phyloP scores from a whole-genome alignment of 2,329 filamentous ascomycete genomes.

The Whalleya microplaca region DNA sequence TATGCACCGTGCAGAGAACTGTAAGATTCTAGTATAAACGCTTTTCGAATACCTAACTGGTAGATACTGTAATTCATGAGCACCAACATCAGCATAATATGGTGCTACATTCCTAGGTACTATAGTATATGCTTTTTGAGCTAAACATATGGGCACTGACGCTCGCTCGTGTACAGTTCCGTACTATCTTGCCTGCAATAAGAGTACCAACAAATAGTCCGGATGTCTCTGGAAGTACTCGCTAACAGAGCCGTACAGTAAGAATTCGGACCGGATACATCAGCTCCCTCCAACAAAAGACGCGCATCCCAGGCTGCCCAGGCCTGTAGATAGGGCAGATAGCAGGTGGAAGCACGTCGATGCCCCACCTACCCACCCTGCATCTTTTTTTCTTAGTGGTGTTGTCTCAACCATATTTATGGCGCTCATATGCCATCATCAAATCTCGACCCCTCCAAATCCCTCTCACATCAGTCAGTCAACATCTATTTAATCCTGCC shows the following conservation, averaged over 20 bases:
- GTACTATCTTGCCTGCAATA: too few species aligned
- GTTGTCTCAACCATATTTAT: constrained; percentile 25
- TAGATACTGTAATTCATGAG: not conserved
- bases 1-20: too few species aligned
- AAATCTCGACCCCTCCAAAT: constrained; percentile 20
- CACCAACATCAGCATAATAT: too few species aligned
- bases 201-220: constrained; percentile 1
- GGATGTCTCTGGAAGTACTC: constrained; percentile 19
- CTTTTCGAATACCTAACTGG: too few species aligned
- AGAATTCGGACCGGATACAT: constrained; percentile 20
- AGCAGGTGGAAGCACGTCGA: constrained; percentile 16
- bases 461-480: constrained; percentile 20
- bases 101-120: not conserved
- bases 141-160: too few species aligned
- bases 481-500: constrained; percentile 22
- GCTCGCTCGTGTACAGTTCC: too few species aligned
- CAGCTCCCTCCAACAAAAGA: constrained; percentile 16
- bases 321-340: constrained; percentile 5
- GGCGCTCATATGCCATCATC: constrained; percentile 29
- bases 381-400: constrained; percentile 27
- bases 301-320: constrained; percentile 1
- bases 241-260: constrained; percentile 19
- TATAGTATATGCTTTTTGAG: too few species aligned
- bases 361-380: constrained; percentile 11
- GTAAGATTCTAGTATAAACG: not conserved